Evolutionary conservation across 495 filamentous ascomycete species (phyloP), one percentile per base, ranked within the genome.

Genomic region (Talaromyces proteolyticus): DNA sequence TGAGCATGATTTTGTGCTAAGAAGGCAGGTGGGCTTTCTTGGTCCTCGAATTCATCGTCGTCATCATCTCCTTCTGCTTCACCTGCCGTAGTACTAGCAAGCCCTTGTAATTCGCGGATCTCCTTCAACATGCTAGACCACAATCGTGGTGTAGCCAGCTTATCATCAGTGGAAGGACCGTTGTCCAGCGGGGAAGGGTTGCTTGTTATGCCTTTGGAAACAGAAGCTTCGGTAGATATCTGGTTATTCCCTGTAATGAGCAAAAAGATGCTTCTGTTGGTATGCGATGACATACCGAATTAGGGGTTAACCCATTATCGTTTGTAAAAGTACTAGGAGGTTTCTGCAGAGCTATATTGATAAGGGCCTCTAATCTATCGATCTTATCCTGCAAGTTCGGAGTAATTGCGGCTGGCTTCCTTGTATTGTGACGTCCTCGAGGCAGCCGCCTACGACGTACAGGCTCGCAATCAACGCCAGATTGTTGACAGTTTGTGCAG

Each of bases 401-500:
- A 36, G 18, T 26, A 12, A 25, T 25, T n/a, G 4, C 21, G 0
- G 12, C 18, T 24, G 17, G 25, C 6, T 22, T 41, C 14, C 8
- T 34, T 20, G 42, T 2, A 7, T 36, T 47, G 25, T 40, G 46
- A 17, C 46, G 44, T 21, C 46, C 54, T 17, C 54, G 24, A 14
- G 54, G 54, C 11, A 56, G 44, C 20, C 54, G 44, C 7, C 47
- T 47, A 22, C 54, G 54, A 21, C 52, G 50, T 3, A 60, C 52
- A 14, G 52, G 50, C 18, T 86, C 62, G 56, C 86, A 89, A 23
- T 85, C 75, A 7, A 82, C 72, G n/a, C 58, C 53, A 53, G 77
- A 76, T 50, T 80, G 80, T 36, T 66, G 60, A 63, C 86, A 89
- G 57, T 87, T 87, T 53, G 68, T 74, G 58, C 86, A 89, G 46